phyloP scores from a whole-genome alignment of 441 rosid genomes.

The Viola pubescens region DNA sequence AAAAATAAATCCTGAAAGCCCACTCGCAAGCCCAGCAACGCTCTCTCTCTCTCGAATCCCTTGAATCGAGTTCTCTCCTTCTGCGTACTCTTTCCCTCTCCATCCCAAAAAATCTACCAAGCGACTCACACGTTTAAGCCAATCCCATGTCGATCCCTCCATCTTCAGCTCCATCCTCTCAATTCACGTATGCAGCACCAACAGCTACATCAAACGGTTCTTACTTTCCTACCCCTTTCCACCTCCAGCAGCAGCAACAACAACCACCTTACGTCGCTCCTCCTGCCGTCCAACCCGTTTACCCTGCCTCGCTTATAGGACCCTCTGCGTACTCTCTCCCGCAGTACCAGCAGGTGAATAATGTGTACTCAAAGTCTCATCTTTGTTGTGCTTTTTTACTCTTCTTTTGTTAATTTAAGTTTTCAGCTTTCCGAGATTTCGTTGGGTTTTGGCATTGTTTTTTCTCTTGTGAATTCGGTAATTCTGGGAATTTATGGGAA shows the following conservation, averaged over 20 bases:
- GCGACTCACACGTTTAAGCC: not conserved
- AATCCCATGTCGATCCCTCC: conserved; percentile 24
- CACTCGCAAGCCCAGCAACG: not conserved
- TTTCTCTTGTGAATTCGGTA: not conserved
- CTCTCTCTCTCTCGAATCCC: not conserved
- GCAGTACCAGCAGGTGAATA: conserved; percentile 71
- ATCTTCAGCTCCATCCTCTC: conserved; percentile 20
- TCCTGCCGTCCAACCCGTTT: conserved; percentile 36
- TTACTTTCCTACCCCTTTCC: conserved; percentile 43
- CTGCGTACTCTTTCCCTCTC: no score
- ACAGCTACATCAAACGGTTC: conserved; percentile 20
- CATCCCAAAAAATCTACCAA: no score
- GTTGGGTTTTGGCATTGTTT: not conserved
- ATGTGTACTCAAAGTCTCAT: not conserved
- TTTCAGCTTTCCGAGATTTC: not conserved
- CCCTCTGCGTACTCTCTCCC: conserved; percentile 57
- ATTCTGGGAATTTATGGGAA: not conserved
- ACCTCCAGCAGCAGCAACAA: conserved; percentile 30
- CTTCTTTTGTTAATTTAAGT: not conserved
- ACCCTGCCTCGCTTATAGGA: conserved; percentile 39
- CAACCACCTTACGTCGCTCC: conserved; percentile 36
- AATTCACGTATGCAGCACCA: conserved; percentile 32
- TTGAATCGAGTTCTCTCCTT: not conserved
- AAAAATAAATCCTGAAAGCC: not conserved
- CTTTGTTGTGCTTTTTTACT: not conserved